A percentile compares a stretch with the other conserved stretches of the same genome.
Conservation (phyloP, 2,329 filamentous ascomycete genomes). For the Blastomyces parvus region DNA sequence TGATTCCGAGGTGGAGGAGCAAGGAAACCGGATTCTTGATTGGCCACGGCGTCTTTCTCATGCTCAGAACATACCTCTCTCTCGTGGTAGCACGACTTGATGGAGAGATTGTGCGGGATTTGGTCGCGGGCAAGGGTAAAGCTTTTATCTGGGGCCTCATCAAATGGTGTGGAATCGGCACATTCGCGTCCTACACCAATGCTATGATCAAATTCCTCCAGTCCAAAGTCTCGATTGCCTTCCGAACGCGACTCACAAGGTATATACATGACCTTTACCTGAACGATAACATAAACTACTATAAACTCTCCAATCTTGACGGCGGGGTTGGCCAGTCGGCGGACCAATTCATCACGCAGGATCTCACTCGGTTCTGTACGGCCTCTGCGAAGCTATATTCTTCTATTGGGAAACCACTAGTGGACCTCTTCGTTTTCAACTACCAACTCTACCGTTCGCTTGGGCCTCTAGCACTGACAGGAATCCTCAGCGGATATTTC, state of each 20-base stretch:
- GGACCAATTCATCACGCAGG: constrained; percentile 96
- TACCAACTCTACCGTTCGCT: constrained; percentile 91
- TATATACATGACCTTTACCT: constrained; percentile 98
- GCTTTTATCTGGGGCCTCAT: constrained; percentile 78
- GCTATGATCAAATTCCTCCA: constrained; percentile 98
- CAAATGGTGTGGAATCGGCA: constrained; percentile 93
- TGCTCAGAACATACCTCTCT: constrained; percentile 88
- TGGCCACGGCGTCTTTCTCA: constrained; percentile 79
- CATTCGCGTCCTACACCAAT: constrained; percentile 92
- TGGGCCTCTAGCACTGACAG: constrained; percentile 76
- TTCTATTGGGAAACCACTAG: constrained; percentile 90
- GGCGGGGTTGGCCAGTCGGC: constrained; percentile 85
- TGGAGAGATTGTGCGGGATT: constrained; percentile 88
- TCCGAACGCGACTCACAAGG: constrained; percentile 83
- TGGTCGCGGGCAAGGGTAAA: constrained; percentile 89
- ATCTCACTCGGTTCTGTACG: constrained; percentile 89
- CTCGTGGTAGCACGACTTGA: constrained; percentile 86
- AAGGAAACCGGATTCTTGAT: constrained; percentile 88
- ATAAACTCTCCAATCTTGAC: constrained; percentile 86
- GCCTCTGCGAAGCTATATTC: constrained; percentile 89
- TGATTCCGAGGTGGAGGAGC: constrained; percentile 90
- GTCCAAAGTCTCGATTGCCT: constrained; percentile 95
- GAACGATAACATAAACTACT: constrained; percentile 91
- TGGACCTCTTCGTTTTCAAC: constrained; percentile 97
- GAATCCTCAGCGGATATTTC: constrained; percentile 86